phyloP scores from a whole-genome alignment of 129 eudicot genomes.

The Flaveria ramosissima region DNA sequence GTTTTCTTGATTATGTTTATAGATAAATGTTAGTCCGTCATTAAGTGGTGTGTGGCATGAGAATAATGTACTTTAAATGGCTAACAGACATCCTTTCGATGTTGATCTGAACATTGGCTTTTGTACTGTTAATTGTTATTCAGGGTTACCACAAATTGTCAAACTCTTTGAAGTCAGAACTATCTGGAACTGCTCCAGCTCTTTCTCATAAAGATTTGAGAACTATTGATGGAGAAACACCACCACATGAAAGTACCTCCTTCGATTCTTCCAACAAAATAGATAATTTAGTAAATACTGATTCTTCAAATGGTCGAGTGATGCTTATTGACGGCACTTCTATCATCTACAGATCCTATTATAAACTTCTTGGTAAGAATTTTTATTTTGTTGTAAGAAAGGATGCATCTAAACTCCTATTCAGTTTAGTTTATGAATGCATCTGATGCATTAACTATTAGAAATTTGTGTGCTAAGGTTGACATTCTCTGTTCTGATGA shows the following conservation, averaged over 20 bases:
- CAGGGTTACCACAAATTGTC: conserved; percentile 53
- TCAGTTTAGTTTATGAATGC: conserved; percentile 5
- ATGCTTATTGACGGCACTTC: conserved; percentile 98
- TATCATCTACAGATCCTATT: conserved; percentile 87
- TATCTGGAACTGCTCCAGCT: conserved; percentile 35
- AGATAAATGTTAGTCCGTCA: neutral
- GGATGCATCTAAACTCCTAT: conserved; percentile 5
- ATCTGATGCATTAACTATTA: conserved; percentile 4
- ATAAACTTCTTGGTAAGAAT: conserved; percentile 76
- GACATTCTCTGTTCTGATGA: neutral
- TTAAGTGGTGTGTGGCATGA: neutral
- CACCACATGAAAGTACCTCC: conserved; percentile 22
- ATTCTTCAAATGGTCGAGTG: conserved; percentile 74
- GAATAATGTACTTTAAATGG: neutral
- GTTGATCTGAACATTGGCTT: conserved; percentile 7
- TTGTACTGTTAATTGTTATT: conserved; percentile 1
- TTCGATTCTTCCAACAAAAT: conserved; percentile 36
- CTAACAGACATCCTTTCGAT: neutral
- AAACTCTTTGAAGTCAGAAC: conserved; percentile 38
- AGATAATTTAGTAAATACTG: conserved; percentile 25
- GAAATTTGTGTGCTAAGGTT: neutral
- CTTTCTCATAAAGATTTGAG: conserved; percentile 43
- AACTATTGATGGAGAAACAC: conserved; percentile 37
- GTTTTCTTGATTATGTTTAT: conserved; percentile 5
- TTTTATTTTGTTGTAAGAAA: neutral